phyloP scores from a whole-genome alignment of 2,329 filamentous ascomycete genomes.

The Colletotrichum plurivorum region DNA sequence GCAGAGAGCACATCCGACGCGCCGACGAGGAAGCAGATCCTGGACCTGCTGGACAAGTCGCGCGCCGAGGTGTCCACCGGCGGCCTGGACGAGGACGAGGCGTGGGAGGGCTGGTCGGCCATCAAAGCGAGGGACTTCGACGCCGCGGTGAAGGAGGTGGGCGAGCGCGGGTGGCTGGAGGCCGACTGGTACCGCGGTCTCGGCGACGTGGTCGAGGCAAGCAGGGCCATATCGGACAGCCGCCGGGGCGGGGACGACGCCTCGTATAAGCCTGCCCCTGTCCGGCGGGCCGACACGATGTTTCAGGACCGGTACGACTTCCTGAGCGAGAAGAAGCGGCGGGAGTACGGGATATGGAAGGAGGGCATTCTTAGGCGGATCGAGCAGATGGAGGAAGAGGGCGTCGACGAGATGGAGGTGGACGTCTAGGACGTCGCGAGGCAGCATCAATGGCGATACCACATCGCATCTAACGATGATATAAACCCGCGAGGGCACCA shows the following conservation, averaged over 20 bases:
- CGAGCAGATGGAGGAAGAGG: slow-evolving; percentile 58
- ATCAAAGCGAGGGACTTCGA: slow-evolving; percentile 70
- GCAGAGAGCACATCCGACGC: slow-evolving; percentile 62
- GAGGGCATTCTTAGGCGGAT: slow-evolving; percentile 70
- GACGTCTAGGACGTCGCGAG: slow-evolving; percentile 41
- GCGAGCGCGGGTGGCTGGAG: slow-evolving; percentile 69
- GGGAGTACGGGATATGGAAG: slow-evolving; percentile 77
- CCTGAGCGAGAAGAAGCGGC: slow-evolving; percentile 73
- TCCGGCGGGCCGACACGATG: slow-evolving; percentile 75
- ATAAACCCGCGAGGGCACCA: background rate
- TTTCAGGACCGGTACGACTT: slow-evolving; percentile 82
- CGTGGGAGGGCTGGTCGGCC: slow-evolving; percentile 68
- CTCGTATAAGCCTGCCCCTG: slow-evolving; percentile 52
- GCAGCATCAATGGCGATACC: too few relatives aligned
- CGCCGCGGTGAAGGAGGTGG: slow-evolving; percentile 71
- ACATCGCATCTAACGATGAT: too few relatives aligned
- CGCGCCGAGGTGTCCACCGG: slow-evolving; percentile 51
- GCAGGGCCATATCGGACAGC: slow-evolving; percentile 27
- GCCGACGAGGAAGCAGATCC: slow-evolving; percentile 56
- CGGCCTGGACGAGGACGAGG: slow-evolving; percentile 60
- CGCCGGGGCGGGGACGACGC: slow-evolving; percentile 44
- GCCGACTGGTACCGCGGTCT: slow-evolving; percentile 76
- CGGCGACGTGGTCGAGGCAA: slow-evolving; percentile 64
- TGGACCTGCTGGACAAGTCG: slow-evolving; percentile 54
- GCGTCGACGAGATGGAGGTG: slow-evolving; percentile 51